Conservation (phyloP, 495 filamentous ascomycete genomes). For the Beverwykella pulmonaria region DNA sequence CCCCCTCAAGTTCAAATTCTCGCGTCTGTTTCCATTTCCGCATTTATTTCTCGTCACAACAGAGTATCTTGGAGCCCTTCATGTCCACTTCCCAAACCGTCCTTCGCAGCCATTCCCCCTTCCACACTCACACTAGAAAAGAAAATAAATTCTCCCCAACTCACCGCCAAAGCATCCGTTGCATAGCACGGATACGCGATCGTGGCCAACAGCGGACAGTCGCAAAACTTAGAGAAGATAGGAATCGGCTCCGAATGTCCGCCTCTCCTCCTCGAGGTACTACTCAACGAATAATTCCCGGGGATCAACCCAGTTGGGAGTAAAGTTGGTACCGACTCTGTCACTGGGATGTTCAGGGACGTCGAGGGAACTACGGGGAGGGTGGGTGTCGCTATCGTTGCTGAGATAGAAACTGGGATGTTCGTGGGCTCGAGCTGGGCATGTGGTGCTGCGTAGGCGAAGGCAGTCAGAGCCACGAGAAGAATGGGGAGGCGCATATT, state of each 20-base stretch:
- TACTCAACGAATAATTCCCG: neutral
- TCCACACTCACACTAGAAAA: neutral
- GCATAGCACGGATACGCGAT: constrained; percentile 28
- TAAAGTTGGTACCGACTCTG: neutral
- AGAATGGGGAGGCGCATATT: constrained; percentile 8
- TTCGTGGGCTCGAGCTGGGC: constrained; percentile 1
- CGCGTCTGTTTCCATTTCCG: neutral
- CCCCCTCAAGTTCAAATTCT: neutral
- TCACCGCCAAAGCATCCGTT: constrained; percentile 21
- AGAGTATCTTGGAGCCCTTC: too few species aligned
- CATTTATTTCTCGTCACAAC: constrained; percentile 1
- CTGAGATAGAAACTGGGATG: neutral
- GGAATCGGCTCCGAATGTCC: constrained; percentile 29
- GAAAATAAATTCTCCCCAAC: neutral
- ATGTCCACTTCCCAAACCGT: neutral
- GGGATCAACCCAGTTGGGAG: neutral
- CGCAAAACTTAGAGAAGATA: constrained; percentile 16
- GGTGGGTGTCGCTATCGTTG: constrained; percentile 2
- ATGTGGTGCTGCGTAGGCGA: constrained; percentile 14
- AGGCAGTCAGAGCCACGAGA: constrained; percentile 5
- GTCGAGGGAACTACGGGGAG: constrained; percentile 7
- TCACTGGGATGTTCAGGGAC: constrained; percentile 20
- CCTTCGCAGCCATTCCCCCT: neutral
- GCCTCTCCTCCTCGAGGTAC: constrained; percentile 6
- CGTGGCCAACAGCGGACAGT: constrained; percentile 22